phyloP scores from a whole-genome alignment of 2,329 filamentous ascomycete species.

The Pyrenochaeta sp. region DNA sequence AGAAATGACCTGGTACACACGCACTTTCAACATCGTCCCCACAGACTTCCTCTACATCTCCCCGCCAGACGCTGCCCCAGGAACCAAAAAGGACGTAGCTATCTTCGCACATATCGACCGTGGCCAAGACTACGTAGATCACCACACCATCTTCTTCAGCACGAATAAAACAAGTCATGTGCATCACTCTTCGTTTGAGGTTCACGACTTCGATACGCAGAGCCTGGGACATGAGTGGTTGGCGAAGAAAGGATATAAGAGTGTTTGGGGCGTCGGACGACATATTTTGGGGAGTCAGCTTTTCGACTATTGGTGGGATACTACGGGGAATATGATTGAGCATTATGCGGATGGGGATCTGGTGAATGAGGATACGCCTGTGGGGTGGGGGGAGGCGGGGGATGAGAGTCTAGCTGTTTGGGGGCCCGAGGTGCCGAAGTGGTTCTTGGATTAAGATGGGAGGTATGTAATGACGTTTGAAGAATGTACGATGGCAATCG shows the following conservation, averaged over 20 bases:
- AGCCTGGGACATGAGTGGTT: constrained; percentile 75
- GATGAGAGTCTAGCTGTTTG: constrained; percentile 54
- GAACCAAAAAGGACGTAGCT: constrained; percentile 49
- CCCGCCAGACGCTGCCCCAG: constrained; percentile 4
- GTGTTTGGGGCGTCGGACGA: constrained; percentile 75
- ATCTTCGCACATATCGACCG: constrained; percentile 65
- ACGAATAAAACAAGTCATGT: constrained; percentile 58
- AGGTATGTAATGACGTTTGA: too few species aligned
- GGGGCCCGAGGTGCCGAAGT: constrained; percentile 52
- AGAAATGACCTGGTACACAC: constrained; percentile 56
- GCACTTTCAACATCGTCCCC: constrained; percentile 58
- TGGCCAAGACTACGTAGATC: constrained; percentile 60
- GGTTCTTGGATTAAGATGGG: constrained; percentile 42
- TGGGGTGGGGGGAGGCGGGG: constrained; percentile 51
- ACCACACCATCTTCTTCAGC: constrained; percentile 64
- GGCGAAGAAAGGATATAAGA: constrained; percentile 67
- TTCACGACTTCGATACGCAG: constrained; percentile 75
- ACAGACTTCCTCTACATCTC: constrained; percentile 55
- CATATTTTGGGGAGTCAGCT: constrained; percentile 76
- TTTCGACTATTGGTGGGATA: constrained; percentile 78
- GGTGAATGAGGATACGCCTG: constrained; percentile 65
- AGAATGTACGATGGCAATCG: too few species aligned
- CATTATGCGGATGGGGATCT: constrained; percentile 77
- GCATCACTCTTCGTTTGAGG: constrained; percentile 75
- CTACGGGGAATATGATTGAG: constrained; percentile 69